Evolutionary conservation across 768 basidiomycete genomes (phyloP).

Genomic region (Cystobasidium onofrii): DNA sequence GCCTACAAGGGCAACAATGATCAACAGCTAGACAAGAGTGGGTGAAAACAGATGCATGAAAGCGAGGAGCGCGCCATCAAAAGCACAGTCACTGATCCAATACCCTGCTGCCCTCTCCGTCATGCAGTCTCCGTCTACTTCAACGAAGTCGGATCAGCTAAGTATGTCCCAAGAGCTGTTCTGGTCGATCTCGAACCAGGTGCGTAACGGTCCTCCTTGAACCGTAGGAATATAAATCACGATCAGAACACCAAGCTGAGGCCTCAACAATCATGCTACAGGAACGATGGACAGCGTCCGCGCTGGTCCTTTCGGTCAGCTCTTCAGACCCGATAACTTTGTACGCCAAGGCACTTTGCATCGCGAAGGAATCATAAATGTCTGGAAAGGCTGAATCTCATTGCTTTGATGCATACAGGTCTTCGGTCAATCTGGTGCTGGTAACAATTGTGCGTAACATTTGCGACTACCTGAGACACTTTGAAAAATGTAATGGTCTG

Average conservation of each 20-base stretch:
- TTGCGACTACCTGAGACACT: not conserved
- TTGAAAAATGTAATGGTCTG: too few relatives aligned
- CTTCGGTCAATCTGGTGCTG: conserved; percentile 68
- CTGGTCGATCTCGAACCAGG: conserved; percentile 93
- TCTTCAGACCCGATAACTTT: conserved; percentile 68
- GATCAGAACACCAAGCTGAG: not conserved
- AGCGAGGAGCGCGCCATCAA: not conserved
- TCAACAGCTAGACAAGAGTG: conserved; percentile 32
- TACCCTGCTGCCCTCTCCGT: not conserved
- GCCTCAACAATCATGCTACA: not conserved
- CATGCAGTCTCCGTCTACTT: conserved; percentile 31
- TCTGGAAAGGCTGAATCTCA: not conserved
- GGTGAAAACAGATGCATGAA: not conserved
- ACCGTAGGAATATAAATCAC: too few relatives aligned
- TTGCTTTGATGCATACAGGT: conserved; percentile 48
- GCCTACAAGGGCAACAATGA: conserved; percentile 38
- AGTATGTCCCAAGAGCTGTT: conserved; percentile 92
- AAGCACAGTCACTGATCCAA: not conserved
- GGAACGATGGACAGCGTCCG: conserved; percentile 53
- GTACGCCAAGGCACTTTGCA: not conserved
- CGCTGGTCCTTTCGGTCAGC: conserved; percentile 37
- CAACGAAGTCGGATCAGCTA: conserved; percentile 32
- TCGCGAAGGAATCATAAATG: not conserved
- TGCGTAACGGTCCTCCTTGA: too few relatives aligned
- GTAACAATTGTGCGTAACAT: conserved; percentile 10